Evolutionary conservation across 345 rosid species (phyloP), one percentile per base, ranked within the genome.

Genomic region (Eucalyptus regnans): DNA sequence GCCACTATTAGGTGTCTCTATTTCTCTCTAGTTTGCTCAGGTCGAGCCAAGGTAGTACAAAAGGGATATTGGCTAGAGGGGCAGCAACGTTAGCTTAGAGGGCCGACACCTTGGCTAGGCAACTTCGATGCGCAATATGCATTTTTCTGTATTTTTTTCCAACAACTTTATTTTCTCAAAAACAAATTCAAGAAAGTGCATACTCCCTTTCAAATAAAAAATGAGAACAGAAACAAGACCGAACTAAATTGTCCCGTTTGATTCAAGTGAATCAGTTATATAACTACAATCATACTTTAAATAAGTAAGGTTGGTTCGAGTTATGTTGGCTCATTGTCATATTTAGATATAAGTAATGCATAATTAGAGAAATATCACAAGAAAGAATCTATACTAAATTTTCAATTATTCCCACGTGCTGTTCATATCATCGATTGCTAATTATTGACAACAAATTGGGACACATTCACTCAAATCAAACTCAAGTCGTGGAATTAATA

Each of bases 151-250:
- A 44, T 44, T 44, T 44, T 25, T 60, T 10, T 27, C 29, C 15
- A 12, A 6, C n/a, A 27, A 11, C 9, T 64, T n/a, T 6, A 12
- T 29, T 13, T 13, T 62, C n/a, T 14, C 15, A 3, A 64, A 64
- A 13, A n/a, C 5, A 13, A n/a, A n/a, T 64, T 13, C 37, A 7
- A 64, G 37, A 13, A 64, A 4, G 51, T 7, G 14, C 1, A 3
- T n/a, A 14, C 37, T 64, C 15, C 18, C 5, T 64, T 14, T 3
- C 17, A 7, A 29, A 62, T 62, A 62, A 71, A 18, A 37, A 71
- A 18, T 5, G 2, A 17, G 46, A 68, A 71, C 0, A 2, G 25
- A 17, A 37, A 18, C 0, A 9, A 0, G 15, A 37, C 27, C 4
- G 1, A 76, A 20, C 8, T 37, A 37, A 37, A 20, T 23, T 20